phyloP scores from a whole-genome alignment of 2,329 filamentous ascomycete species.

The Cladosporium phlei region DNA sequence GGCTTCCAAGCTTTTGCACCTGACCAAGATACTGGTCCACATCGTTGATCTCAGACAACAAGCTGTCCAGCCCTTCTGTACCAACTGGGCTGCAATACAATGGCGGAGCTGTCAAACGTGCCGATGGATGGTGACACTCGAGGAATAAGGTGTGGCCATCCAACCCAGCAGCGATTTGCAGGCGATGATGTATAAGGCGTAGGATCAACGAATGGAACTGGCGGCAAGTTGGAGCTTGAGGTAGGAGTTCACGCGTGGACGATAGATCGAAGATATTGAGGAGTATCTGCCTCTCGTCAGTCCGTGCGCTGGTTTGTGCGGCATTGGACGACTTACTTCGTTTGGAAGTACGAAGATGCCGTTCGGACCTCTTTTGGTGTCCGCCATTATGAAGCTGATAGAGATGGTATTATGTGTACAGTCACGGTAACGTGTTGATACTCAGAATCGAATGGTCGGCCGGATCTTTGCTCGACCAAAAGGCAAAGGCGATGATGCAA shows the following conservation, averaged over 20 bases:
- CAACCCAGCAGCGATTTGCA: slow-evolving; percentile 55
- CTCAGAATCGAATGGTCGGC: neutral
- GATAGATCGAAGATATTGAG: slow-evolving; percentile 40
- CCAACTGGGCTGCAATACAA: slow-evolving; percentile 64
- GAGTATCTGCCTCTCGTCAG: slow-evolving; percentile 33
- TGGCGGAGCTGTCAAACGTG: slow-evolving; percentile 63
- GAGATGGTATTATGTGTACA: too few relatives aligned
- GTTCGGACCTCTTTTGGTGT: neutral
- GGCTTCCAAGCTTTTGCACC: slow-evolving; percentile 49
- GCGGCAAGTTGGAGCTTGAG: slow-evolving; percentile 54
- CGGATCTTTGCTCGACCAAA: neutral
- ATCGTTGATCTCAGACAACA: slow-evolving; percentile 32
- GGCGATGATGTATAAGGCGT: slow-evolving; percentile 60
- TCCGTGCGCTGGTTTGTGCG: slow-evolving; percentile 11
- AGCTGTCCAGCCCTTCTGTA: slow-evolving; percentile 54
- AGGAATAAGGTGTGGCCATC: slow-evolving; percentile 65
- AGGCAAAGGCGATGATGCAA: slow-evolving; percentile 11
- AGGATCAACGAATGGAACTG: slow-evolving; percentile 61
- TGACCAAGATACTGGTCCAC: slow-evolving; percentile 30
- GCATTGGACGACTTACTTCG: slow-evolving; percentile 22
- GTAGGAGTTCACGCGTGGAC: slow-evolving; percentile 43
- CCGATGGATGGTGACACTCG: slow-evolving; percentile 71
- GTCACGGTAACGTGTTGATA: neutral
- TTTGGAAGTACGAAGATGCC: slow-evolving; percentile 29
- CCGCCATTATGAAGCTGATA: neutral